A percentile compares a stretch with the other conserved stretches of the same genome.
Conservation (phyloP, 2,329 filamentous ascomycete genomes). For the Microcera coccophila region DNA sequence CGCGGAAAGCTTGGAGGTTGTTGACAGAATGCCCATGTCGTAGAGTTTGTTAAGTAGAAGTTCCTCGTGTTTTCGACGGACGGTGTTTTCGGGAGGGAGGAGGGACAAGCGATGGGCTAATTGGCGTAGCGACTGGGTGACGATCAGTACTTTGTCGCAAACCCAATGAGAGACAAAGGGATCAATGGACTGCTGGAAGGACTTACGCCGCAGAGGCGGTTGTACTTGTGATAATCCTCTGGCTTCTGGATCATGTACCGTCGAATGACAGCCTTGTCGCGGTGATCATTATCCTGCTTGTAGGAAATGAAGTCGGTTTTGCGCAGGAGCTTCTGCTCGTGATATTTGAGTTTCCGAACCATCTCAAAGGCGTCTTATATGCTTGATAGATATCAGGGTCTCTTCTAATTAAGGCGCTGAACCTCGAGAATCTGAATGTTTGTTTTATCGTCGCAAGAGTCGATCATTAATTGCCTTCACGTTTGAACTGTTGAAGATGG, state of each 20-base stretch:
- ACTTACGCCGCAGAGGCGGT: constrained; percentile 64
- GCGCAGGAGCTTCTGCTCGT: constrained; percentile 94
- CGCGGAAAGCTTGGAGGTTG: constrained; percentile 71
- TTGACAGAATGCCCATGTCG: constrained; percentile 82
- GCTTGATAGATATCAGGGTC: neutral
- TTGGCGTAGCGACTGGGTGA: constrained; percentile 70
- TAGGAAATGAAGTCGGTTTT: constrained; percentile 92
- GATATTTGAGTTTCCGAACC: constrained; percentile 94
- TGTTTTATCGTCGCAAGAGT: too few species aligned
- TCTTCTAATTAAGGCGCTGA: too few species aligned
- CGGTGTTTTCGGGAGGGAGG: constrained; percentile 73
- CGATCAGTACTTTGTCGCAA: constrained; percentile 6
- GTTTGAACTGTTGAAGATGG: constrained; percentile 13
- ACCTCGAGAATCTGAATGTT: too few species aligned
- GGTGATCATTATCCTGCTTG: constrained; percentile 82
- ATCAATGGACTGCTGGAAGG: constrained; percentile 22
- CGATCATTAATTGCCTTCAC: too few species aligned
- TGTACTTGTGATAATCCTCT: constrained; percentile 72
- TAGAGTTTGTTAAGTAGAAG: constrained; percentile 87
- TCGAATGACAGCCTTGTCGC: constrained; percentile 72
- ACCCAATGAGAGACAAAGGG: constrained; percentile 13
- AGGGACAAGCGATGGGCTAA: constrained; percentile 84
- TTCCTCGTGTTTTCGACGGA: constrained; percentile 79
- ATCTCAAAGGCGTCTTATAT: constrained; percentile 48
- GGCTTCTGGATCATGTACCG: constrained; percentile 91